These are phyloP conservation scores for Rhodotorula mucilaginosa DNA, from an alignment of 1,284 basidiomycete species.

Conservation along the genomic window DNA sequence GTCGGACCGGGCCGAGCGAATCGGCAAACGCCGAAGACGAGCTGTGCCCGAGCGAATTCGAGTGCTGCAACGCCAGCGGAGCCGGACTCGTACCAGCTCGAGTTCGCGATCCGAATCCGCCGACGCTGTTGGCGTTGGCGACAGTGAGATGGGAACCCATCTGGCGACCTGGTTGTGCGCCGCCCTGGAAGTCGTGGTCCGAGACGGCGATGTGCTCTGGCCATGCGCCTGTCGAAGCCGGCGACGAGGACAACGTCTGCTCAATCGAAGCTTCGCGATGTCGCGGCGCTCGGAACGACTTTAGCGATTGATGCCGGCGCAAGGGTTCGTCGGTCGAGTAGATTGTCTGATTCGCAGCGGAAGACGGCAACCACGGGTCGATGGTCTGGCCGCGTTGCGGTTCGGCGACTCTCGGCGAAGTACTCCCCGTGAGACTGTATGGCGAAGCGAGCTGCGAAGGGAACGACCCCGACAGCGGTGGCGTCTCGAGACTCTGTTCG, in stretches of 20 bases:
- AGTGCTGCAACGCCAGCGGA: slow-evolving; percentile 25
- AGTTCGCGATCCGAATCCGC: slow-evolving; percentile 24
- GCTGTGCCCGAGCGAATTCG: slow-evolving; percentile 27
- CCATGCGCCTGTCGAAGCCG: slow-evolving; percentile 12
- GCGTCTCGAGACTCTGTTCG: slow-evolving; percentile 20
- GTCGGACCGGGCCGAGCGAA: slow-evolving; percentile 8
- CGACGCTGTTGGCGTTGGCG: slow-evolving; percentile 1
- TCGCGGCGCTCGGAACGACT: slow-evolving; percentile 15
- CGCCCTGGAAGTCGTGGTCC: slow-evolving; percentile 3
- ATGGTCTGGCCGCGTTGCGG: slow-evolving; percentile 16
- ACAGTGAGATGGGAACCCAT: slow-evolving; percentile 10
- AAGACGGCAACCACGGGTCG: slow-evolving; percentile 21
- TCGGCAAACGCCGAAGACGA: neutral
- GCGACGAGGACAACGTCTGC: slow-evolving; percentile 18
- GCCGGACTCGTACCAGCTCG: slow-evolving; percentile 30
- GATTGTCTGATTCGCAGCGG: neutral
- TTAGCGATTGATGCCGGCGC: slow-evolving; percentile 35
- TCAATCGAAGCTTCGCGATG: slow-evolving; percentile 20
- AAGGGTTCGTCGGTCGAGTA: slow-evolving; percentile 19
- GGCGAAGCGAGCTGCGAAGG: slow-evolving; percentile 23
- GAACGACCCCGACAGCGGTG: slow-evolving; percentile 24
- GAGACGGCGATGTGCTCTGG: neutral
- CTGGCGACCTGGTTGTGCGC: neutral
- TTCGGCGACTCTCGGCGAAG: slow-evolving; percentile 3
- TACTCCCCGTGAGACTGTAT: slow-evolving; percentile 5